Base-by-base conservation (phyloP, 768 basidiomycete species). In the Rhodosporidiobolus odoratus region DNA sequence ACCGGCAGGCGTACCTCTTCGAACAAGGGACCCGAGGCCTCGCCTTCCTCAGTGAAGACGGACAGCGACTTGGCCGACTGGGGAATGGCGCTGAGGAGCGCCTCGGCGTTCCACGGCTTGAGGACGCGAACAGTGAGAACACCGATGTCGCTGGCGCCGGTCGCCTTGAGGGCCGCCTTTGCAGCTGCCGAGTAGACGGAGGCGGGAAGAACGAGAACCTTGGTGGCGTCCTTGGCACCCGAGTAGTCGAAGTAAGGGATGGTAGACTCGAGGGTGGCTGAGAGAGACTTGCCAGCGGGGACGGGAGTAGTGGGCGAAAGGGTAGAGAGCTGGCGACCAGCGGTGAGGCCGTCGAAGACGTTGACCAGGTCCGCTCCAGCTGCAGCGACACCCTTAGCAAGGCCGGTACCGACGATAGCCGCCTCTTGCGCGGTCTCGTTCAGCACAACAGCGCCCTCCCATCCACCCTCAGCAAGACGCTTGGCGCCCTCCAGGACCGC, bases 401-500 rank as follows among this genome's bases (percentile, higher is more conserved):
- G 83, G 35, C 85, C 76, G 4, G 92, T 85, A 65, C 92, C 85
- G 76, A 91, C 89, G 57, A 41, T 4, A 0, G 88, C 84, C 23
- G 89, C 83, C 78, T 96, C 91, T 73, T 89, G 88, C 1, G 92
- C 86, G 6, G 89, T 88, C 4, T 91, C 87, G 47, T 92, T 94
- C 65, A 95, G 83, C 58, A 96, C 80, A 50, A 96, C 83, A 23
- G 87, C 84, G 62, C 89, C 82, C 65, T 85, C 83, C 66, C 87
- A 84, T 58, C 65, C 65, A 8, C 62, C 63, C 41, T 73, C 63
- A 4, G 88, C 86, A 35, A 94, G 80, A 62, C 88, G 83, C 21
- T 85, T 58, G n/a, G 76, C 76, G 15, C 68, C 80, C 10, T 87
- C 83, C 35, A 86, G 83, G 67, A 92, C 83, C 0, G 86, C 81